phyloP scores from a whole-genome alignment of 2,329 filamentous ascomycete genomes.

The Verticillium tricorpus region DNA sequence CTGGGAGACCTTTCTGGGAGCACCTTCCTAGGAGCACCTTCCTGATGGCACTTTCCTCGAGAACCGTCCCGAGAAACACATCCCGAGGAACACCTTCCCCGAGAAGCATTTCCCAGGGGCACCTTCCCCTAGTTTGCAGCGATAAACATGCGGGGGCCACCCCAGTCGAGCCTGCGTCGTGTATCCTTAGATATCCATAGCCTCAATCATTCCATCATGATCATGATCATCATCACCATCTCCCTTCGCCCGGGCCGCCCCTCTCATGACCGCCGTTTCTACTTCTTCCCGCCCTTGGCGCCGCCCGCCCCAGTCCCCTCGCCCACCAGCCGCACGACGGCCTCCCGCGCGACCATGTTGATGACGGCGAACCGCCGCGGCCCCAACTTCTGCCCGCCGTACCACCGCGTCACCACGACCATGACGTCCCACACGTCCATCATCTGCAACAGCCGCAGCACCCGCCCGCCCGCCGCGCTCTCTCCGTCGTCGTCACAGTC shows the following conservation, averaged over 20 bases:
- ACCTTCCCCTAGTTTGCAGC: too few species aligned
- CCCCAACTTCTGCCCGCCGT: slow-evolving; percentile 84
- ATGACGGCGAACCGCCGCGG: slow-evolving; percentile 89
- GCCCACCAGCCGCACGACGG: slow-evolving; percentile 65
- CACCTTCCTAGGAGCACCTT: too few species aligned
- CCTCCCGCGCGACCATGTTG: slow-evolving; percentile 80
- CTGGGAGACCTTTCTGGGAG: too few species aligned
- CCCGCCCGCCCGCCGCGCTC: slow-evolving; percentile 78
- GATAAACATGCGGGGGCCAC: too few species aligned
- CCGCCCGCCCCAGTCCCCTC: slow-evolving; percentile 40
- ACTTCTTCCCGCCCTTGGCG: slow-evolving; percentile 19
- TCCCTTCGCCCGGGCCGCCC: slow-evolving; percentile 4
- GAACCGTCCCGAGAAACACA: too few species aligned
- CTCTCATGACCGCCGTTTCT: slow-evolving; percentile 20
- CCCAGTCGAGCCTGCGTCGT: too few species aligned
- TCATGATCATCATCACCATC: not conserved
- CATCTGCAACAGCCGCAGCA: slow-evolving; percentile 87
- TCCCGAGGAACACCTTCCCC: too few species aligned
- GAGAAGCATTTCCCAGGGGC: too few species aligned
- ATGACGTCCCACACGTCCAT: slow-evolving; percentile 93
- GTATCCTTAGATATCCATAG: too few species aligned
- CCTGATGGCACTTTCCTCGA: too few species aligned
- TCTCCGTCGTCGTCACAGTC: slow-evolving; percentile 97
- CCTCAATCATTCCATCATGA: not conserved
- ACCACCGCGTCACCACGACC: slow-evolving; percentile 93